Evolutionary conservation across 2,329 filamentous ascomycete genomes (phyloP), one percentile per base, ranked within the genome.

Genomic region (Bipolaris gigantea): DNA sequence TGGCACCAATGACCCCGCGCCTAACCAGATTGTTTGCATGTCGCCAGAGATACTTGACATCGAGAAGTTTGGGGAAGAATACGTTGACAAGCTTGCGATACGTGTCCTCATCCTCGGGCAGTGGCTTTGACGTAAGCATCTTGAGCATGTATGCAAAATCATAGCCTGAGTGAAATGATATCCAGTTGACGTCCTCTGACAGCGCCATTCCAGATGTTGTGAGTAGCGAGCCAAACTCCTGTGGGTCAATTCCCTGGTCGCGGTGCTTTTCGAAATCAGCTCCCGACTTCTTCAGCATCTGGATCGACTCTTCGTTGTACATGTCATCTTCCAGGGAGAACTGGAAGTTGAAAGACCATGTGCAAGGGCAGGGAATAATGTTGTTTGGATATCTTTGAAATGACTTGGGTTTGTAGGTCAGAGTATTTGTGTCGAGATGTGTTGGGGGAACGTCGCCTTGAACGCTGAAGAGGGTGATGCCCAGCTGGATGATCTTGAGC

Each of bases 271-370:
- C 81, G 62, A 99, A 97, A 73, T 97, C 91, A 57, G 97, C 92
- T n/a, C 94, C 94, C 2, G 91, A 90, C 67, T 90, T 88, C 64
- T 91, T 88, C 18, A 97, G 83, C 65, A 96, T 91, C 61, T 94
- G 89, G 63, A 97, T 97, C 15, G 92, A 97, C 53, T 92, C 89
- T 72, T 96, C 89, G 60, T 95, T 94, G 77, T 95, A 97, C 94
- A 99, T 99, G 76, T 99, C 94, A 35, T 93, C 86, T 63, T 94
- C 89, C 9, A 97, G 82, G 1, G 91, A 94, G 75, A 97, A 99
- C 66, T 92, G 89, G 77, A 99, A 99, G 80, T 99, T 97, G 82
- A 99, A 99, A 65, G 97, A 93, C 94, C 94, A 99, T 16, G 93
- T 95, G 71, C 89, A 95, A 15, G 90, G 93, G 55, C 91, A 86